A percentile compares a stretch with the other conserved stretches of the same genome.
These are phyloP conservation scores for Oxalis stricta DNA, from an alignment of 441 rosid genomes.

Conservation along the genomic window DNA sequence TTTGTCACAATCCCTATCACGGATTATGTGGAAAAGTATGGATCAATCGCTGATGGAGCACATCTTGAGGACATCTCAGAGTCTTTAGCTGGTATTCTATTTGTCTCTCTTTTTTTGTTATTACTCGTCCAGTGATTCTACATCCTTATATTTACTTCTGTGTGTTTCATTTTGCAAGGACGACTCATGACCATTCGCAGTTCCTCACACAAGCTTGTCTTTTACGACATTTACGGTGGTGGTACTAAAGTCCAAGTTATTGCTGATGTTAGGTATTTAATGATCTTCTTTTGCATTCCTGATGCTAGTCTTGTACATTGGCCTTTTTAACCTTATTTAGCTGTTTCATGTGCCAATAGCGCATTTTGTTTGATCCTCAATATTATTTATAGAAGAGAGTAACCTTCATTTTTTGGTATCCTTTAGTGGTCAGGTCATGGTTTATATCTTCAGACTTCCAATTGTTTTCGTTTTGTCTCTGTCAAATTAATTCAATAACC, in stretches of 20 bases:
- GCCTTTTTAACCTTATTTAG: too few relatives aligned
- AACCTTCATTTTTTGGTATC: too few relatives aligned
- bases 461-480: too few relatives aligned
- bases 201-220: constrained; percentile 67
- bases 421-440: too few relatives aligned
- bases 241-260: constrained; percentile 73
- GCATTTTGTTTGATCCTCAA: too few relatives aligned
- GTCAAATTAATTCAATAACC: too few relatives aligned
- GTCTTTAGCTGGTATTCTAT: constrained; percentile 46
- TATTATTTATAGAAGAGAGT: too few relatives aligned
- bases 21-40: constrained; percentile 40
- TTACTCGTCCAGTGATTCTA: neutral
- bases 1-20: constrained; percentile 28
- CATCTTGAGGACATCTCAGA: constrained; percentile 40
- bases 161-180: constrained; percentile 25
- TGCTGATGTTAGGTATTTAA: constrained; percentile 64
- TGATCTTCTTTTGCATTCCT: neutral
- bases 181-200: constrained; percentile 76
- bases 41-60: constrained; percentile 39
- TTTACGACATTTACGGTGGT: constrained; percentile 55
- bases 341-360: too few relatives aligned
- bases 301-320: too few relatives aligned
- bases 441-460: too few relatives aligned
- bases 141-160: neutral
- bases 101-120: neutral